Conservation (phyloP, 169 alveolate genomes). For the Theileria annulata region DNA sequence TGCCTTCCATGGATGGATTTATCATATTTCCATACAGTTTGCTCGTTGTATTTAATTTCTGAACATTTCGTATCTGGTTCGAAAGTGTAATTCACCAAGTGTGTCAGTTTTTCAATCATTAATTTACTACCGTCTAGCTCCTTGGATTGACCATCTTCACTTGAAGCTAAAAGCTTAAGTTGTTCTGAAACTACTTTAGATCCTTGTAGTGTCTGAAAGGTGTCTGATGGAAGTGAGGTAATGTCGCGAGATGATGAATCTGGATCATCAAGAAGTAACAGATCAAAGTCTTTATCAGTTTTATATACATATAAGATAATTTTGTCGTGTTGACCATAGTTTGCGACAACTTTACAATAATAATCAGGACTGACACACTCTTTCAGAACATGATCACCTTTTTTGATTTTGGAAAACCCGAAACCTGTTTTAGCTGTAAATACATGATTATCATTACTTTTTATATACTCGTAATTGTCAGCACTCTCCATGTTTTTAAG, state of each 20-base stretch:
- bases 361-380: background rate
- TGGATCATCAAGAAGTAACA: background rate
- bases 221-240: background rate
- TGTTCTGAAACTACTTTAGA: background rate
- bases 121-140: background rate
- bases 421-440: background rate
- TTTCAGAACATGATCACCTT: background rate
- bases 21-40: conserved; percentile 3
- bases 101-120: background rate
- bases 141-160: background rate
- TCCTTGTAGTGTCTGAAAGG: background rate
- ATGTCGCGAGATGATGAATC: background rate
- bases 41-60: background rate
- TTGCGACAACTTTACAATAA: background rate
- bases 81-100: background rate
- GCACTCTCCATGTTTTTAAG: background rate
- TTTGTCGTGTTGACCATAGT: background rate
- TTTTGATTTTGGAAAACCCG: background rate
- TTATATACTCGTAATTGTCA: background rate
- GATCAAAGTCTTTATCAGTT: background rate
- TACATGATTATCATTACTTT: background rate
- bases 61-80: background rate
- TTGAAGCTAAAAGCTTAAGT: background rate
- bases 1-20: background rate
- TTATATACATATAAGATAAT: background rate